Evolutionary conservation across 805 yeast genomes (phyloP).

Genomic region (Teunomyces atbi): DNA sequence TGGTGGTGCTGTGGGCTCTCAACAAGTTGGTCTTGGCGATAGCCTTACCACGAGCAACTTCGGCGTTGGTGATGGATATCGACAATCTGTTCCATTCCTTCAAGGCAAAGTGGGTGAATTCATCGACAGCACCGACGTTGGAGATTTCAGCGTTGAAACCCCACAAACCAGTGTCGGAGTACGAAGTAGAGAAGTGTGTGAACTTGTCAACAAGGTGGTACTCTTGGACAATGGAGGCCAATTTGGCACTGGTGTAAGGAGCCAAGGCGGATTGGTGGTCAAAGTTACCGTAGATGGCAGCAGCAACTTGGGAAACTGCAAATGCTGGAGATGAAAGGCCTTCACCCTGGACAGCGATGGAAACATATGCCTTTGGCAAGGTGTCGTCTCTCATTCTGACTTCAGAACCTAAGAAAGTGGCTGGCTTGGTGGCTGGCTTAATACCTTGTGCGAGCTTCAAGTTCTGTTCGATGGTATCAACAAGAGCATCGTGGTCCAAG

Average conservation of each 20-base stretch:
- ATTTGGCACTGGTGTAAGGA: slow-evolving; percentile 57
- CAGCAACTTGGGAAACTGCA: slow-evolving; percentile 71
- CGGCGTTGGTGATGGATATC: slow-evolving; percentile 70
- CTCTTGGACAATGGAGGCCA: slow-evolving; percentile 66
- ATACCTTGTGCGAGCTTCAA: slow-evolving; percentile 52
- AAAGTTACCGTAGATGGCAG: slow-evolving; percentile 54
- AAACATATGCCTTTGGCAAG: slow-evolving; percentile 73
- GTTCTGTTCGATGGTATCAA: slow-evolving; percentile 58
- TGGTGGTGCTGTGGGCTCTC: slow-evolving; percentile 46
- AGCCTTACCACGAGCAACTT: slow-evolving; percentile 75
- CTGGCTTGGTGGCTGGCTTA: slow-evolving; percentile 45
- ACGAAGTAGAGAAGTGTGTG: slow-evolving; percentile 69
- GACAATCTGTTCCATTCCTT: slow-evolving; percentile 88
- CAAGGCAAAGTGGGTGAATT: slow-evolving; percentile 74
- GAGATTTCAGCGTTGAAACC: slow-evolving; percentile 71
- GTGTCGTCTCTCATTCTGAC: slow-evolving; percentile 88
- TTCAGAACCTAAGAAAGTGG: slow-evolving; percentile 80
- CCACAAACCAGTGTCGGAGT: slow-evolving; percentile 80
- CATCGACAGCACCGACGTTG: slow-evolving; percentile 63
- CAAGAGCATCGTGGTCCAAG: slow-evolving; percentile 65
- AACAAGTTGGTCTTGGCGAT: slow-evolving; percentile 64
- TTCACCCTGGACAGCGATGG: slow-evolving; percentile 77
- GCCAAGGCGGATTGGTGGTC: slow-evolving; percentile 55
- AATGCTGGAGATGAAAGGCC: slow-evolving; percentile 59
- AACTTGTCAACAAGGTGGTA: slow-evolving; percentile 71